Evolutionary conservation across 345 rosid species (phyloP), one percentile per base, ranked within the genome.

Genomic region (Lumnitzera racemosa): DNA sequence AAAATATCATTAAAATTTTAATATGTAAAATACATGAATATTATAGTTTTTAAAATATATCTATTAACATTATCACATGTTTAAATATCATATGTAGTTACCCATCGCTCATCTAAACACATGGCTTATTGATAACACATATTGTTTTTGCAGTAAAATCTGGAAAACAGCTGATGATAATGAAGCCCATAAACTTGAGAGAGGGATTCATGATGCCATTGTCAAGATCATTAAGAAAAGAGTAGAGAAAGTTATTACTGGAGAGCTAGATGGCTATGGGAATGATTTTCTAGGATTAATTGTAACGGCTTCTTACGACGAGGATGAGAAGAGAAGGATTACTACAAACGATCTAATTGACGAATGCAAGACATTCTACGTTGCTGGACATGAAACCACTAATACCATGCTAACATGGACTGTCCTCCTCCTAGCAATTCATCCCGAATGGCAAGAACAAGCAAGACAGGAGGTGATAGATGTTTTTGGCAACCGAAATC

Each of bases 291-390:
- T 76, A 2, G 75, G 80, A 52, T 12, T 53, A 47, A 77, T 76
- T 20, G 2, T 76, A 13, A 47, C 67, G 47, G 70, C 70, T 25
- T 47, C 24, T 24, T 65, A 57, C 15, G 70, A 67, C 12, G 24
- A 51, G 2, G 72, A 69, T 47, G n/a, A 25, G 54, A 15, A 11
- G 13, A 57, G 53, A 51, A 66, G 61, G 58, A 66, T 76, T 51
- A 51, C 68, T 7, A 15, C 63, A 0, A 56, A 52, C 2, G 60
- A 72, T 24, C 2, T 75, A n/a, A 24, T 80, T 15, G 88, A 75
- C 25, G 84, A 79, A 62, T 79, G 84, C 72, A 78, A 70, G 69
- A 58, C 70, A 5, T 72, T 81, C 61, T 75, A 70, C 49, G 4
- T 72, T 55, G 78, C 46, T 0, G 77, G 82, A 24, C 81, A 68